A percentile compares a stretch with the other conserved stretches of the same genome.
These are phyloP conservation scores for Coemansia erecta DNA, from an alignment of 192 early-diverging fungal genomes.

Conservation along the genomic window DNA sequence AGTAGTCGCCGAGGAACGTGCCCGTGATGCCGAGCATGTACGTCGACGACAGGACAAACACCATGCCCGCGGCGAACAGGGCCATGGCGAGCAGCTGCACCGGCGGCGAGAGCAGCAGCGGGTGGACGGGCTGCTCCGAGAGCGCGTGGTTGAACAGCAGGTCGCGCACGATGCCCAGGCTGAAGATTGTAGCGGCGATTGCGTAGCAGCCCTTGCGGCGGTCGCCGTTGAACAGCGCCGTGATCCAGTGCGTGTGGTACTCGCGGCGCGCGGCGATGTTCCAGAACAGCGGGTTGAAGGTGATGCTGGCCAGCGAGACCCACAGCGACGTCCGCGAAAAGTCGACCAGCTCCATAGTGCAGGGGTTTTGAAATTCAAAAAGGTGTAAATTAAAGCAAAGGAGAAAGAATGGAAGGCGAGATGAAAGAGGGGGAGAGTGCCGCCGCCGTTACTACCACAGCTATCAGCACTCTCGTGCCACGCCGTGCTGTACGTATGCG, in stretches of 20 bases:
- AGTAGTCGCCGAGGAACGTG: conserved; percentile 93
- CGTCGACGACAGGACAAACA: conserved; percentile 81
- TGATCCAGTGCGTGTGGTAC: conserved; percentile 71
- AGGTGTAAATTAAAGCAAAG: conserved; percentile 2
- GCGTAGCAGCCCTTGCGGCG: conserved; percentile 71
- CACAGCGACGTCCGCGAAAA: conserved; percentile 66
- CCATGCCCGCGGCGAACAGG: conserved; percentile 63
- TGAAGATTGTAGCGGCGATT: conserved; percentile 79
- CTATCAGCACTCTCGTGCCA: too few species aligned
- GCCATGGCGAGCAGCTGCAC: conserved; percentile 53
- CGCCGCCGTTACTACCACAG: too few species aligned
- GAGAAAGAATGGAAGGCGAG: neutral
- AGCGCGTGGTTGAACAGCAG: conserved; percentile 72
- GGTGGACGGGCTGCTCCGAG: conserved; percentile 61
- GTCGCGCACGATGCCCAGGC: conserved; percentile 79
- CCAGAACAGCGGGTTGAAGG: conserved; percentile 89
- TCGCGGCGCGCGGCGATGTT: conserved; percentile 85
- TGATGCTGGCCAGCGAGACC: conserved; percentile 65
- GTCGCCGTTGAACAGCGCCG: conserved; percentile 67
- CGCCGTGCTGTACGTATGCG: too few species aligned
- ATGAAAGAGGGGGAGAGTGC: neutral
- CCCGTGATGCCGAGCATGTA: conserved; percentile 84
- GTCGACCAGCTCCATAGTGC: conserved; percentile 52
- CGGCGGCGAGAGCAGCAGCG: conserved; percentile 47
- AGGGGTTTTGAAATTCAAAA: neutral